phyloP scores from a whole-genome alignment of 2,329 filamentous ascomycete genomes.

The Ciborinia camelliae region DNA sequence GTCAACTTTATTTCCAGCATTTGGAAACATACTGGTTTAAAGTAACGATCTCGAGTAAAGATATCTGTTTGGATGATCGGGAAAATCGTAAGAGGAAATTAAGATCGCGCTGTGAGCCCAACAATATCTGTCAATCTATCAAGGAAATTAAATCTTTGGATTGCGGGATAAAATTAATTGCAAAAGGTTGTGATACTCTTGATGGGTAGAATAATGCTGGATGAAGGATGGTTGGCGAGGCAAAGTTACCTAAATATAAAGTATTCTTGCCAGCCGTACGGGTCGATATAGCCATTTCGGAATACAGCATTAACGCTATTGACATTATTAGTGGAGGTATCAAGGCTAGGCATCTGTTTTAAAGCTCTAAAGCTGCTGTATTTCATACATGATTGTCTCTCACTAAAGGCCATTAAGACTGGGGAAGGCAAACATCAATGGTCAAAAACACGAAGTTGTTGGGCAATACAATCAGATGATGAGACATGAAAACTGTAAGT shows the following conservation, averaged over 20 bases:
- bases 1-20: background rate
- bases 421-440: background rate
- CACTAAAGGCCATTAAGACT: background rate
- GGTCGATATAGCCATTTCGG: background rate
- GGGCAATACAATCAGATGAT: background rate
- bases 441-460: background rate
- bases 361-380: background rate
- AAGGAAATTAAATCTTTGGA: too few species aligned
- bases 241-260: background rate
- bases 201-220: too few species aligned
- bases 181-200: accelerated
- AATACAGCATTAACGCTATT: background rate
- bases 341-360: too few species aligned
- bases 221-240: background rate
- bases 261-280: background rate
- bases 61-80: accelerated
- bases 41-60: background rate
- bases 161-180: background rate
- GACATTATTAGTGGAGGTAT: accelerated
- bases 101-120: background rate
- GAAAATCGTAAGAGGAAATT: background rate
- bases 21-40: background rate
- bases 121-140: background rate
- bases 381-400: too few species aligned
- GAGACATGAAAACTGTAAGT: background rate